Base-by-base conservation (phyloP, 2,329 filamentous ascomycete species). In the Cercospora nicotianae region DNA sequence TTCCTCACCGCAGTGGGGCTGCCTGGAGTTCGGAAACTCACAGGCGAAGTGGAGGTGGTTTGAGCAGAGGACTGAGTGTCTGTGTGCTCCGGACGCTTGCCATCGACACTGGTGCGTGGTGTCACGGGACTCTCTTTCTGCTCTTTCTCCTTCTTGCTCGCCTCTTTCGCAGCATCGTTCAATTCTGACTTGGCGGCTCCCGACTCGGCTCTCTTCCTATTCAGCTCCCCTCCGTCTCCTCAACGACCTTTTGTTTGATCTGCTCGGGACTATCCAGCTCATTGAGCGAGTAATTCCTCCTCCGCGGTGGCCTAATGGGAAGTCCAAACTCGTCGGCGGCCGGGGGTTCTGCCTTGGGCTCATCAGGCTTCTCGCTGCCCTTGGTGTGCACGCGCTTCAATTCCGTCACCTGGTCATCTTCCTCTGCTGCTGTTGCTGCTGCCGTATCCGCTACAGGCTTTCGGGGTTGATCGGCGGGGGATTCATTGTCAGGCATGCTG, bases 301-400 rank as follows among this genome's bases (percentile, higher is more conserved):
- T 75, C 60, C 75, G 68, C 6, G 74, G 70, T 63, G 75, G 74
- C 63, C 73, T 74, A n/a, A 77, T 69, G 18, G 78, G 77, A 33
- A 80, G 68, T 5, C 79, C 79, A 67, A 80, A 80, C 65, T 80
- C 79, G 62, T 80, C 79, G 7, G 77, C 72, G 31, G 70, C 73
- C 9, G 74, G 70, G 18, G 73, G 67, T 48, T 77, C 70, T n/a
- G 69, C 48, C 55, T 72, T 70, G 8, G 72, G 68, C 61, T 71
- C 69, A 63, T 72, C 67, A 18, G 66, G 58, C 51, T 69, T 69
- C 55, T 70, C 67, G 36, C 61, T 63, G 31, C 65, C 66, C 57
- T 70, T 70, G 13, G 66, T 70, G 23, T 65, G 59, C 26, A 69
- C 61, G 23, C 67, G 66, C 68, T 66, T 69, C 65, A 72, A 55